phyloP scores from a whole-genome alignment of 345 rosid genomes.

The Jatropha curcas region DNA sequence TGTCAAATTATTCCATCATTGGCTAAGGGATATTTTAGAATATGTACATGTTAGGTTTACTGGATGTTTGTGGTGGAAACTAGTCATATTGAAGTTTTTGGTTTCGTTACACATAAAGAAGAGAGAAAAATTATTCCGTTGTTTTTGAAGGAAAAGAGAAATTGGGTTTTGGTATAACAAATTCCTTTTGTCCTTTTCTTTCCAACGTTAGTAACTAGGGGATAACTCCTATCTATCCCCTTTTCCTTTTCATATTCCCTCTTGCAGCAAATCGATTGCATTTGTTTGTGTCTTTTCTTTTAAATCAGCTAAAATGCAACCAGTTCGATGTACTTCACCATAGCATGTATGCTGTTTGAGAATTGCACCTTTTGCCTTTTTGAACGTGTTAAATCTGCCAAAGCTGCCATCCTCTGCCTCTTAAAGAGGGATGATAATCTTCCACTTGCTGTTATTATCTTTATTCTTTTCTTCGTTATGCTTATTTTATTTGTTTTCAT shows the following conservation, averaged over 20 bases:
- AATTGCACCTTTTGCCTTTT: slow-evolving; percentile 2
- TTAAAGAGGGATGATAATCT: background rate
- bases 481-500: background rate
- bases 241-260: too few species aligned
- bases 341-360: background rate
- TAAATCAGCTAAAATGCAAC: background rate
- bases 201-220: background rate
- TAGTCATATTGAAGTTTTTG: too few species aligned
- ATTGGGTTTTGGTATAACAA: background rate
- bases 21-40: too few species aligned
- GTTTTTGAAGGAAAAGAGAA: too few species aligned
- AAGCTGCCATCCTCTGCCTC: background rate
- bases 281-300: too few species aligned
- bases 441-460: slow-evolving; percentile 1
- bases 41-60: too few species aligned
- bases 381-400: background rate
- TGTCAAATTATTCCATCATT: background rate
- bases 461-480: background rate
- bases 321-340: background rate
- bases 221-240: too few species aligned
- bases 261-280: background rate
- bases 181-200: background rate
- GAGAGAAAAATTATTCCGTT: too few species aligned
- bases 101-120: too few species aligned
- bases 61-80: too few species aligned